Percentiles rank a stretch among this genome's conserved stretches.
Evolutionary conservation across 345 rosid genomes (phyloP).

Genomic region (Sisymbrium irio): DNA sequence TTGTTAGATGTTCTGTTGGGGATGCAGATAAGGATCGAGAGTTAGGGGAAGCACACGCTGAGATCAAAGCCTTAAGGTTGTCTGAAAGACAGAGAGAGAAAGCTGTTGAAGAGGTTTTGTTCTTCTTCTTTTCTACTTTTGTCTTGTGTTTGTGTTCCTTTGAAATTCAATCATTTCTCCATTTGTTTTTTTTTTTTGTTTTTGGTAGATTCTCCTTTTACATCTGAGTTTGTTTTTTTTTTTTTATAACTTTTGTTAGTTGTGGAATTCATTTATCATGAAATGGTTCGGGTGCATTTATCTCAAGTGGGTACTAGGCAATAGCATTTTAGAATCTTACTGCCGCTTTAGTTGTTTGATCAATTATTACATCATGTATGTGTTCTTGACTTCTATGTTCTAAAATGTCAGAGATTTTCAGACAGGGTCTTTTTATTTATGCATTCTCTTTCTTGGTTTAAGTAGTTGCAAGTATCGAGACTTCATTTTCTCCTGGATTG

Average conservation of each 20-base stretch:
- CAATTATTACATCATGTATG: conserved; percentile 4
- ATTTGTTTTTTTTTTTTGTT: conserved; percentile 7
- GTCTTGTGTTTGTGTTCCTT: not conserved
- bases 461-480: conserved; percentile 22
- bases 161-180: not conserved
- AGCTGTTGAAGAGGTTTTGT: conserved; percentile 89
- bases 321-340: not conserved
- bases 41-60: conserved; percentile 89
- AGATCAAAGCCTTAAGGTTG: conserved; percentile 83
- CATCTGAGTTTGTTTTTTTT: not conserved
- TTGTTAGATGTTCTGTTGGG: not conserved
- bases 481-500: not conserved
- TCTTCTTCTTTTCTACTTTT: conserved; percentile 13
- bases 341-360: conserved; percentile 12
- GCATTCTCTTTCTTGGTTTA: not conserved
- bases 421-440: not conserved
- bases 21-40: conserved; percentile 94
- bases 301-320: not conserved
- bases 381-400: conserved; percentile 1
- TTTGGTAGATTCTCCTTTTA: not conserved
- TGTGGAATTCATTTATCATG: conserved; percentile 12
- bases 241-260: not conserved
- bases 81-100: conserved; percentile 93
- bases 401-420: not conserved
- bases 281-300: conserved; percentile 4